Evolutionary conservation across 2,329 filamentous ascomycete species (phyloP).

Genomic region (Sarocladium brachiariae): DNA sequence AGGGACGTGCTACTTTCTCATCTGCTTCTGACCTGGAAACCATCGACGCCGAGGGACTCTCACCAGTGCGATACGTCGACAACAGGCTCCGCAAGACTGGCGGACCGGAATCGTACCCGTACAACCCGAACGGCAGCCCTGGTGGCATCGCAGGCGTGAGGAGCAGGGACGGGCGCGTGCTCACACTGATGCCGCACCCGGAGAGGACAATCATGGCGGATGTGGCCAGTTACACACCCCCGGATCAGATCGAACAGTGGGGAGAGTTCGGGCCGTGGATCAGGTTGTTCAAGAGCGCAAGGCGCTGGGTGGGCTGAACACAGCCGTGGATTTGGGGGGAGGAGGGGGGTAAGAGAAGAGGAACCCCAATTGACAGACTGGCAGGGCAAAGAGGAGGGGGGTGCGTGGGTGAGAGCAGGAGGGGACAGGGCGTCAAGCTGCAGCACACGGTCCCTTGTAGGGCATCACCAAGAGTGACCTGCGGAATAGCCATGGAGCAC

Average conservation of each 20-base stretch:
- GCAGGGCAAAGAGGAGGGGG: no score
- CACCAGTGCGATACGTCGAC: slow-evolving; percentile 78
- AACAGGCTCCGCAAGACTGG: slow-evolving; percentile 53
- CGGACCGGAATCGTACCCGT: slow-evolving; percentile 77
- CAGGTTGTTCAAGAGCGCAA: slow-evolving; percentile 78
- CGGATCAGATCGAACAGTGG: slow-evolving; percentile 54
- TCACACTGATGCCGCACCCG: slow-evolving; percentile 91
- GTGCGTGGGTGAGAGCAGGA: no score
- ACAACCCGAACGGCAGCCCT: slow-evolving; percentile 80
- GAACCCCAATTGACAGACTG: no score
- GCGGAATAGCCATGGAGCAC: no score
- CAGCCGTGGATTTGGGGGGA: neutral
- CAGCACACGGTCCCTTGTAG: no score
- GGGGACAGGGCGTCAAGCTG: no score
- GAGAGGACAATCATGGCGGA: slow-evolving; percentile 82
- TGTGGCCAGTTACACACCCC: slow-evolving; percentile 67
- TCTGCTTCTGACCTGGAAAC: slow-evolving; percentile 42
- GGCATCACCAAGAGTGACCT: no score
- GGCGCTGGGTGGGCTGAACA: slow-evolving; percentile 70
- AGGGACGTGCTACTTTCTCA: slow-evolving; percentile 72
- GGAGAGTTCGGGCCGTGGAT: slow-evolving; percentile 81
- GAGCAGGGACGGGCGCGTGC: slow-evolving; percentile 68
- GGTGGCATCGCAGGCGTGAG: slow-evolving; percentile 74
- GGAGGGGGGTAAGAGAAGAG: neutral
- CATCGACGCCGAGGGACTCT: slow-evolving; percentile 60